phyloP scores from a whole-genome alignment of 2,329 filamentous ascomycete genomes.

The Ascochyta clinopodiicola region DNA sequence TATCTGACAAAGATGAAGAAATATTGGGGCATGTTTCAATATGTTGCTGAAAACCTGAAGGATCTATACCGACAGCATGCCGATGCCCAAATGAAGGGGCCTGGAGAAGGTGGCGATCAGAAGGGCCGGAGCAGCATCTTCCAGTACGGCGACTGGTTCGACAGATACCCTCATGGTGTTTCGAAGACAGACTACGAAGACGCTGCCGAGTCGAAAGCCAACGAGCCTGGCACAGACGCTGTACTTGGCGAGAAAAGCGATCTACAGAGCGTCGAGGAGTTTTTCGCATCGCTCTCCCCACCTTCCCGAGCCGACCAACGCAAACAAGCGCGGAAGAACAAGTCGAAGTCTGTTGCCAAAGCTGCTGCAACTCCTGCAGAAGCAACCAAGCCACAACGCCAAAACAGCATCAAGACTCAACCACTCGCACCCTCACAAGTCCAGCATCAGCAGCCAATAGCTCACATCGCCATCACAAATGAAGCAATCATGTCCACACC shows the following conservation, averaged over 20 bases:
- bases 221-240: slow-evolving; percentile 83
- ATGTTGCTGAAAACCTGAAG: slow-evolving; percentile 90
- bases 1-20: slow-evolving; percentile 95
- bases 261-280: slow-evolving; percentile 92
- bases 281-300: slow-evolving; percentile 81
- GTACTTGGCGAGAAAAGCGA: slow-evolving; percentile 88
- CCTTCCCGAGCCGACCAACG: slow-evolving; percentile 57
- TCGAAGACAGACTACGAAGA: slow-evolving; percentile 84
- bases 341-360: slow-evolving; percentile 46
- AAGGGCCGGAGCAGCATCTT: slow-evolving; percentile 67
- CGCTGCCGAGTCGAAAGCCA: slow-evolving; percentile 69
- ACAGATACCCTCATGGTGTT: slow-evolving; percentile 90
- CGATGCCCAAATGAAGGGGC: slow-evolving; percentile 76
- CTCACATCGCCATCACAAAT: slow-evolving; percentile 12
- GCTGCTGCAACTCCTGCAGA: slow-evolving; percentile 36
- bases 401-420: slow-evolving; percentile 27
- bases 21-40: slow-evolving; percentile 98
- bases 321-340: slow-evolving; percentile 58
- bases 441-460: slow-evolving; percentile 32
- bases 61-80: slow-evolving; percentile 85
- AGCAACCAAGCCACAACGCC: slow-evolving; percentile 28
- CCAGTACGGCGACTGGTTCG: slow-evolving; percentile 98
- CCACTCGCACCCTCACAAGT: slow-evolving; percentile 33
- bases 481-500: slow-evolving; percentile 39
- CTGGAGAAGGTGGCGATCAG: slow-evolving; percentile 46